phyloP scores from a whole-genome alignment of 306 rosid genomes.

The Glycine tomentella region DNA sequence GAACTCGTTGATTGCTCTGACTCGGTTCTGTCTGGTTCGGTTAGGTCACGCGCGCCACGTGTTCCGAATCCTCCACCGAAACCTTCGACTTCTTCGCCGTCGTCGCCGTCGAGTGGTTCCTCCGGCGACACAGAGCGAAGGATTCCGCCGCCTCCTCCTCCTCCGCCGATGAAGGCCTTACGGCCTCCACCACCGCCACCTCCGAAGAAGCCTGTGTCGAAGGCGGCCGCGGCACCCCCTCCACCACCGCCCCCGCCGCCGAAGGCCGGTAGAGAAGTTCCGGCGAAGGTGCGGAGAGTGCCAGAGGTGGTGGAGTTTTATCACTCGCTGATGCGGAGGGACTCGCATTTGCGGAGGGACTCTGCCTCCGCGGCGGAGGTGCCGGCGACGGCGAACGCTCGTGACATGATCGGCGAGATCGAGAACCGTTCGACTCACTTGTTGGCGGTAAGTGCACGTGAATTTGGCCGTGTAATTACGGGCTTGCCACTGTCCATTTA shows the following conservation, averaged over 20 bases:
- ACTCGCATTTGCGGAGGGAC: constrained; percentile 73
- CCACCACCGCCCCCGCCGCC: constrained; percentile 76
- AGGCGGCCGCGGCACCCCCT: constrained; percentile 28
- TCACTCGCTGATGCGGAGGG: constrained; percentile 94
- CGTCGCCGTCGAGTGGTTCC: constrained; percentile 43
- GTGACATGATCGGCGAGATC: constrained; percentile 99
- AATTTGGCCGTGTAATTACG: constrained; percentile 47
- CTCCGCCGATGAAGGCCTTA: constrained; percentile 31
- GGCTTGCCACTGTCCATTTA: constrained; percentile 54
- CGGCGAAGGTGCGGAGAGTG: constrained; percentile 79
- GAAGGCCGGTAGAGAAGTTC: constrained; percentile 53
- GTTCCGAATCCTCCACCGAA: constrained; percentile 97
- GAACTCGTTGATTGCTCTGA: constrained; percentile 71
- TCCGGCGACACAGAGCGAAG: constrained; percentile 46
- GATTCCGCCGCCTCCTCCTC: constrained; percentile 44
- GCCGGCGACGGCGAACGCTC: constrained; percentile 74
- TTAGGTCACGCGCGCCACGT: constrained; percentile 84
- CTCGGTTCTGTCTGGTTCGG: constrained; percentile 46
- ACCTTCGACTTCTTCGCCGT: constrained; percentile 58
- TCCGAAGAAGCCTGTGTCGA: constrained; percentile 42
- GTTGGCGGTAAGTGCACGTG: constrained; percentile 79
- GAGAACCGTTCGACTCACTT: constrained; percentile 96
- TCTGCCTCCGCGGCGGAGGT: constrained; percentile 58
- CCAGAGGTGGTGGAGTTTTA: constrained; percentile 99
- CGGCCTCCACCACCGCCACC: constrained; percentile 55